These are phyloP conservation scores for Stagonosporopsis chrysanthemi DNA, from an alignment of 2,329 filamentous ascomycete species.

Conservation along the genomic window DNA sequence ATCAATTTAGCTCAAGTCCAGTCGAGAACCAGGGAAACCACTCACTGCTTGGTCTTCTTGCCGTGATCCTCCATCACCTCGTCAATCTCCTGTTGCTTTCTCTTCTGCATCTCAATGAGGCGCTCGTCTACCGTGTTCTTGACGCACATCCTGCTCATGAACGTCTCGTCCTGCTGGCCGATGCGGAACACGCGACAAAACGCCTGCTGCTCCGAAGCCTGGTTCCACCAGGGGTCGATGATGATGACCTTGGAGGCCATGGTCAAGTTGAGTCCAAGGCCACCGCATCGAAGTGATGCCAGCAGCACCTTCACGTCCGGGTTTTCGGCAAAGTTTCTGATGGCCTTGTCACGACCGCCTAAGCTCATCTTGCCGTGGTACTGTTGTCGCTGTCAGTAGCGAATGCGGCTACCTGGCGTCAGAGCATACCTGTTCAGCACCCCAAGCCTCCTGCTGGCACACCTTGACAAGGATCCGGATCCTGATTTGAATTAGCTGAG, in stretches of 20 bases:
- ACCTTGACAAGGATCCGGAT: conserved; percentile 60
- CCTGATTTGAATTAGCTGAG: conserved; percentile 26
- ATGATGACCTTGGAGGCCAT: conserved; percentile 60
- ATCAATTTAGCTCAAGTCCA: conserved; percentile 11
- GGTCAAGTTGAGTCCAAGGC: conserved; percentile 66
- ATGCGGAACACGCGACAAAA: conserved; percentile 70
- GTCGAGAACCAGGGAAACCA: neutral
- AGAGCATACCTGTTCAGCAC: conserved; percentile 48
- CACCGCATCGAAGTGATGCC: conserved; percentile 64
- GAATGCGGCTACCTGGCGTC: too few species aligned
- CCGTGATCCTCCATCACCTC: conserved; percentile 53
- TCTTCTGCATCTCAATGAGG: conserved; percentile 62
- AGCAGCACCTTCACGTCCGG: conserved; percentile 58
- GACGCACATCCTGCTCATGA: conserved; percentile 66
- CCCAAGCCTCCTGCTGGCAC: conserved; percentile 60
- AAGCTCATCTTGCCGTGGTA: conserved; percentile 61
- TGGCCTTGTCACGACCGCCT: conserved; percentile 54
- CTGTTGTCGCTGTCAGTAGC: conserved; percentile 25
- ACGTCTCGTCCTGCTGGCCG: conserved; percentile 67
- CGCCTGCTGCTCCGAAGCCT: conserved; percentile 67
- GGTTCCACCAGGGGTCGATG: conserved; percentile 67
- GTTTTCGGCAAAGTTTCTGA: conserved; percentile 57
- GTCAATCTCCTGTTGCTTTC: conserved; percentile 59
- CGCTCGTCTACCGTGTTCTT: conserved; percentile 65
- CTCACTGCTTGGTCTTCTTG: conserved; percentile 39